These are phyloP conservation scores for Rhododendron griersonianum DNA, from an alignment of 148 eudicot genomes.

Conservation along the genomic window DNA sequence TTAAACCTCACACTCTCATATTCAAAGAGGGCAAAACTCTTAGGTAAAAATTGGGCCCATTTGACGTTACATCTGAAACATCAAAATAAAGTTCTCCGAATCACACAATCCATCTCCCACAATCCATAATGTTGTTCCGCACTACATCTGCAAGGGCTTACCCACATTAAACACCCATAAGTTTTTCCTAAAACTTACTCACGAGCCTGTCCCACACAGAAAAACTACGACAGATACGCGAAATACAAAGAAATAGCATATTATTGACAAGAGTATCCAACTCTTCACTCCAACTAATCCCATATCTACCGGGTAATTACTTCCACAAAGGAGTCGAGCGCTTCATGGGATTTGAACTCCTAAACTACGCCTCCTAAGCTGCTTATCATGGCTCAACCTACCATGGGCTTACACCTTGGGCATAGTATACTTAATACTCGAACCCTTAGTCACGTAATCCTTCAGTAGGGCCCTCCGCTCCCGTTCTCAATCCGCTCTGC, in stretches of 20 bases:
- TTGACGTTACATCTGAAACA: background rate
- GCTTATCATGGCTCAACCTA: background rate
- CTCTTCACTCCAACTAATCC: background rate
- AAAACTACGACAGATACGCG: constrained; percentile 32
- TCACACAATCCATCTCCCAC: background rate
- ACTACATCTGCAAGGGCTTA: too few relatives aligned
- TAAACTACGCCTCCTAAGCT: background rate
- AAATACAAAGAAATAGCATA: background rate
- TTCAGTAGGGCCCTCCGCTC: background rate
- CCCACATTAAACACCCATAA: background rate
- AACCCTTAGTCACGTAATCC: background rate
- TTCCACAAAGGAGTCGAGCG: background rate
- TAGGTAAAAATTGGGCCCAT: background rate
- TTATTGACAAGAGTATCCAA: background rate
- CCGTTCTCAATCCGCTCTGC: background rate
- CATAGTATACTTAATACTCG: background rate
- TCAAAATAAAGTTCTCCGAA: background rate
- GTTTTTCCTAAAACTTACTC: background rate
- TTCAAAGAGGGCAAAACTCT: background rate
- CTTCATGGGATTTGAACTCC: background rate
- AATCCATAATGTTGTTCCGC: too few relatives aligned
- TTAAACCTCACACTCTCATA: background rate
- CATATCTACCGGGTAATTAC: background rate
- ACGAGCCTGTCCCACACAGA: constrained; percentile 9
- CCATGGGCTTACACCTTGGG: background rate